Base-by-base conservation (phyloP, 2,329 filamentous ascomycete species). In the Monosporascus sp. region DNA sequence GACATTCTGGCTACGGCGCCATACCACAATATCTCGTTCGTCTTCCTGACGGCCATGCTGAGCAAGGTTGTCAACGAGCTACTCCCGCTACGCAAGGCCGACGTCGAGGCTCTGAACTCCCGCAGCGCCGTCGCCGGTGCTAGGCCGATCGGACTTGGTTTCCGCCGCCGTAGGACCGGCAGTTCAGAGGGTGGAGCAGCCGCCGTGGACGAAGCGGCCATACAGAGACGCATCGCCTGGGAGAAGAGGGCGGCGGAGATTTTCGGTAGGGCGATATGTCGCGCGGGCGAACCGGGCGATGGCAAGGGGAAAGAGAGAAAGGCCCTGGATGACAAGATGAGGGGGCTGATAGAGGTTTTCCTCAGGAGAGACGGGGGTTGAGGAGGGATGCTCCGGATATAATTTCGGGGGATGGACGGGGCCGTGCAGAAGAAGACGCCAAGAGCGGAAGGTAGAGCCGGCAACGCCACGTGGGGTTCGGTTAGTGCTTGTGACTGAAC, bases 11-110 rank as follows among this genome's bases (percentile, higher is more conserved):
- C 87, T 0, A 75, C 80, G 2, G 79, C 83, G 0, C 88, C 91
- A 0, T 86, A 87, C 49, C 88, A 96, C 71, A 94, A 91, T 65
- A 92, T 96, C 52, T 88, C 88, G 0, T 96, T 97, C 64, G 88
- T 96, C 2, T 91, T 97, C 59, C 74, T 97, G 17, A 90, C 87
- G 0, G 85, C 89, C 8, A 92, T 91, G 71, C 77, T 97, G 1
- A 72, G 77, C 2, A 75, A 77, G 4, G 71, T 82, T 1, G 72
- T 77, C 2, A 67, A 72, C 1, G 81, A 84, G 51, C 68, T 84
- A 6, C 68, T 65, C 41, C 78, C 61, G 24, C 60, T 78, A 1
- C 70, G 62, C 14, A 70, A 70, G 18, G 65, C 67, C 0, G 72
- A 75, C 49, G 49, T 70, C 48, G 63, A 76, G 55, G 55, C 64